These are phyloP conservation scores for Pyrenophora seminiperda DNA, from an alignment of 2,329 filamentous ascomycete genomes.

Conservation along the genomic window DNA sequence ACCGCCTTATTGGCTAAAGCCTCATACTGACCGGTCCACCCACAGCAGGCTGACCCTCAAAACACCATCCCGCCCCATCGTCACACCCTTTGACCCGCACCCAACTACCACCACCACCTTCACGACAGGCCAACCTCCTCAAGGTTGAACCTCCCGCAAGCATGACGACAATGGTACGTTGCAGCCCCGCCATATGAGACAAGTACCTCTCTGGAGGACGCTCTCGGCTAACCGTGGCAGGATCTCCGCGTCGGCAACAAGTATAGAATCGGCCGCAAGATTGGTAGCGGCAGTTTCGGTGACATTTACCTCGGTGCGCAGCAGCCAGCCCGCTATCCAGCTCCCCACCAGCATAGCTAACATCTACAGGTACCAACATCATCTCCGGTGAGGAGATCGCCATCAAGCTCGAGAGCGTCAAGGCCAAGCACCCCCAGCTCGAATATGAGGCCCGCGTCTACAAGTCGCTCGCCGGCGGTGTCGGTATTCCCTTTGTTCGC, in stretches of 20 bases:
- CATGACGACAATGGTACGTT: conserved; percentile 68
- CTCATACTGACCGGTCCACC: conserved; percentile 48
- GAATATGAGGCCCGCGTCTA: conserved; percentile 98
- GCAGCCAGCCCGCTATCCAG: conserved; percentile 1
- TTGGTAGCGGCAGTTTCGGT: conserved; percentile 95
- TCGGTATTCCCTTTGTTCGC: conserved; percentile 97
- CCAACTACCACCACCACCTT: conserved; percentile 13
- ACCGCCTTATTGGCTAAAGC: conserved; percentile 51
- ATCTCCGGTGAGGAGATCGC: conserved; percentile 99
- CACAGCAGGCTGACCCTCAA: conserved; percentile 46
- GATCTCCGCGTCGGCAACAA: conserved; percentile 99
- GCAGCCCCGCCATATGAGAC: conserved; percentile 22
- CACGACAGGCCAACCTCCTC: conserved; percentile 41
- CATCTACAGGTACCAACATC: conserved; percentile 83
- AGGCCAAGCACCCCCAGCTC: conserved; percentile 98
- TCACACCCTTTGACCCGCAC: conserved; percentile 27
- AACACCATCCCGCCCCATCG: conserved; percentile 28
- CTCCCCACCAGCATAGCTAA: conserved; percentile 21
- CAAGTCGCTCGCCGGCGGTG: conserved; percentile 87
- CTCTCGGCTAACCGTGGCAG: conserved; percentile 57
- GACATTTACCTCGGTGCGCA: conserved; percentile 86
- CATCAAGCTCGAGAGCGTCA: conserved; percentile 99
- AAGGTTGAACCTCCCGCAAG: conserved; percentile 44
- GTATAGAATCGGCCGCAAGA: conserved; percentile 99
- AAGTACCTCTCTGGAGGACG: conserved; percentile 18